These are phyloP conservation scores for Lecanosticta acicola DNA, from an alignment of 2,329 filamentous ascomycete genomes.

Conservation along the genomic window DNA sequence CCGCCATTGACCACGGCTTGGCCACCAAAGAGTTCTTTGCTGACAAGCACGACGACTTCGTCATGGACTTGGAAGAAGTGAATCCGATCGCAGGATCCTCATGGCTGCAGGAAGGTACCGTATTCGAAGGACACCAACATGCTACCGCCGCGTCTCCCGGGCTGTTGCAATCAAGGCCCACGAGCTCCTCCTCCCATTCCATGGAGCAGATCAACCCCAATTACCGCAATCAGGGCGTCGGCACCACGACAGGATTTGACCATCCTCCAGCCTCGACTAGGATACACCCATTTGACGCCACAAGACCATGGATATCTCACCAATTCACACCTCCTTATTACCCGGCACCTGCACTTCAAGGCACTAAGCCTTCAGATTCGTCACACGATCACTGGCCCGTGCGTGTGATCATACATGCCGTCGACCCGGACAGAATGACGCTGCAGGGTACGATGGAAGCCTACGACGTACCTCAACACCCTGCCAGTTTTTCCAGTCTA, in stretches of 20 bases:
- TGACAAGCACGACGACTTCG: conserved; percentile 52
- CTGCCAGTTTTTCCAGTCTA: conserved; percentile 24
- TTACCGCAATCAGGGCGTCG: conserved; percentile 13
- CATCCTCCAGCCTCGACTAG: conserved; percentile 26
- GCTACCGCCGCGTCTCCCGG: conserved; percentile 38
- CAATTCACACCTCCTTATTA: conserved; percentile 23
- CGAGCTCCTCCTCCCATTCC: conserved; percentile 13
- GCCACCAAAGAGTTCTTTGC: conserved; percentile 49
- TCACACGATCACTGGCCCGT: conserved; percentile 60
- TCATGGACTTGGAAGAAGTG: conserved; percentile 50
- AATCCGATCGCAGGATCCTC: conserved; percentile 51
- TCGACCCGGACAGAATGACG: conserved; percentile 57
- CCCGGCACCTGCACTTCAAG: conserved; percentile 2
- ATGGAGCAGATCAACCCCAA: conserved; percentile 32
- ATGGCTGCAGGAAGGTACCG: conserved; percentile 56
- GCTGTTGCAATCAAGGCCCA: conserved; percentile 16
- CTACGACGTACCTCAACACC: conserved; percentile 56
- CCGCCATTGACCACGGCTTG: conserved; percentile 50
- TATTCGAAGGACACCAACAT: conserved; percentile 58
- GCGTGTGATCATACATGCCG: conserved; percentile 58
- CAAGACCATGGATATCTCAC: conserved; percentile 36
- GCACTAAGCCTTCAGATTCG: conserved; percentile 16
- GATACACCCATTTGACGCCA: conserved; percentile 27
- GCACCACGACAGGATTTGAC: conserved; percentile 20
- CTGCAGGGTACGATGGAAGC: conserved; percentile 65